Evolutionary conservation across 2,329 filamentous ascomycete genomes (phyloP).

Genomic region (Spiromastix sp.): DNA sequence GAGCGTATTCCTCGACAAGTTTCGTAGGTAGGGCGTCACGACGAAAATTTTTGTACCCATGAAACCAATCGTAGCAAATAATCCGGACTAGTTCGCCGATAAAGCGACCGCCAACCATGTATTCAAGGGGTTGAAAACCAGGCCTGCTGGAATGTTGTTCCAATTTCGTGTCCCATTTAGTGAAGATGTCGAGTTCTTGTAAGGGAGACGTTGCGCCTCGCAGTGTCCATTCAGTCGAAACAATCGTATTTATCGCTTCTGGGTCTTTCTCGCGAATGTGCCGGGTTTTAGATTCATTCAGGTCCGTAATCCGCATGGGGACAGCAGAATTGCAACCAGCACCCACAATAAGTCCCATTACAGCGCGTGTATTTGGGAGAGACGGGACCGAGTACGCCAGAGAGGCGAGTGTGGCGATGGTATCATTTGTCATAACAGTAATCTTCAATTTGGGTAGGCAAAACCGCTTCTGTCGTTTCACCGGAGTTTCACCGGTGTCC

Average conservation of each 20-base stretch:
- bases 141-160: conserved; percentile 54
- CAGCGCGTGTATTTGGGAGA: conserved; percentile 48
- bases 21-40: conserved; percentile 40
- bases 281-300: conserved; percentile 51
- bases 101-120: conserved; percentile 66
- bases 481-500: conserved; percentile 12
- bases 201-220: conserved; percentile 57
- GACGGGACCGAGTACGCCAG: conserved; percentile 59
- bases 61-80: conserved; percentile 53
- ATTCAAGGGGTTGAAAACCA: conserved; percentile 69
- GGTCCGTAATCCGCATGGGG: conserved; percentile 49
- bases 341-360: conserved; percentile 67
- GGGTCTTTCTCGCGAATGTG: conserved; percentile 34
- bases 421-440: conserved; percentile 66
- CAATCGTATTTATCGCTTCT: conserved; percentile 50
- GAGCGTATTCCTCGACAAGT: conserved; percentile 44
- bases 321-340: conserved; percentile 71
- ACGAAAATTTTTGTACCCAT: conserved; percentile 29
- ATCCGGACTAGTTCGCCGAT: conserved; percentile 62
- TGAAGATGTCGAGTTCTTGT: conserved; percentile 50
- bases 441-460: conserved; percentile 54
- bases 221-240: conserved; percentile 75
- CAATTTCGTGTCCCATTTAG: conserved; percentile 55
- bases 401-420: conserved; percentile 66
- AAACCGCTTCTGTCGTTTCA: conserved; percentile 21